Evolutionary conservation across 345 rosid species (phyloP), one percentile per base, ranked within the genome.

Genomic region (Citrus hindsii): DNA sequence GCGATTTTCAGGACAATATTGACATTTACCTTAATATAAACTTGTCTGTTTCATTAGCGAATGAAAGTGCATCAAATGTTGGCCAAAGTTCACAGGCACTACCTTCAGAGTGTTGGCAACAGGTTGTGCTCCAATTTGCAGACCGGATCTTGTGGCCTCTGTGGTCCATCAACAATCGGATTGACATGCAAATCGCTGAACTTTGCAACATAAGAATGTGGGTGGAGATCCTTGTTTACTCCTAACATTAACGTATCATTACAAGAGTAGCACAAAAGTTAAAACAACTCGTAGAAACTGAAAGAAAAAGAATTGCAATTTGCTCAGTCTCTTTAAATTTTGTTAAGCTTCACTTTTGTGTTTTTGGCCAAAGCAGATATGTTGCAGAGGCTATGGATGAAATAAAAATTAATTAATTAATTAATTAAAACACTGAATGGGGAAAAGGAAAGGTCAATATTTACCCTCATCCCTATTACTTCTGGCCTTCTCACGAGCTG

Each of bases 131-230:
- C 97, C 97, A 7, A 91, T 89, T 28, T 98, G 98, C 24, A 89
- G 85, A 77, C 97, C 97, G 51, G 97, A 92, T 74, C 82, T 90
- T 56, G 97, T 94, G 77, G 97, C 97, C 80, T 89, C 46, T 40
- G 97, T 30, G 97, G 97, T 69, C 94, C 97, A 10, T 95, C 97
- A 68, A 97, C 99, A 76, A 96, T 83, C 67, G 92, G 92, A 76
- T 91, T 91, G 74, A 96, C 86, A 81, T 77, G 82, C 70, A 96
- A 74, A 79, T 96, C 92, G 51, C 70, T 83, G 80, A 96, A 92
- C 79, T 86, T 85, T 22, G 87, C 85, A 71, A 93, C 82, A 75
- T 86, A 89, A 76, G 97, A 81, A 65, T 90, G 95, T 0, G 97
- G 98, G 22, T 93, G 90, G 38, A 94, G 92, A 73, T 90, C 97